Conservation (phyloP, 202 grass and related monocot genomes). For the Cymbopogon flexuosus region DNA sequence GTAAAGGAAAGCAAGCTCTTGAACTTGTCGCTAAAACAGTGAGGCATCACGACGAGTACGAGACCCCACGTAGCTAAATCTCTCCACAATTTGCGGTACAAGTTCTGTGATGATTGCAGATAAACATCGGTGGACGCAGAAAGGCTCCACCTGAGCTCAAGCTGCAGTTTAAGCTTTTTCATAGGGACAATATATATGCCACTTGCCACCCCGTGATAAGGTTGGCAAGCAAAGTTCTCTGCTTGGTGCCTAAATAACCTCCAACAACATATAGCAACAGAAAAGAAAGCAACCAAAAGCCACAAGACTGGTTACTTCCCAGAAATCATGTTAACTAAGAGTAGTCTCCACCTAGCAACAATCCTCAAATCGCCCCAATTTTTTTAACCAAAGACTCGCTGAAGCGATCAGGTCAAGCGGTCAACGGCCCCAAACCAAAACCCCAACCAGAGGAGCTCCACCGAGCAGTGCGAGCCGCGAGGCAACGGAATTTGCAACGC, state of each 20-base stretch:
- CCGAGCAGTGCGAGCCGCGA: not conserved
- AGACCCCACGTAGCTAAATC: not conserved
- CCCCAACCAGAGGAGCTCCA: not conserved
- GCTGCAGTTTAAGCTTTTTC: not conserved
- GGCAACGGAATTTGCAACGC: not conserved
- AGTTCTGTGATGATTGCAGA: not conserved
- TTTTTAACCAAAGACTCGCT: not conserved
- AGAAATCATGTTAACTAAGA: not conserved
- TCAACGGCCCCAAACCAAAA: constrained; percentile 28
- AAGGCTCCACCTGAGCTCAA: not conserved
- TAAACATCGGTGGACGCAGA: not conserved
- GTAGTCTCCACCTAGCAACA: not conserved
- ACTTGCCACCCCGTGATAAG: not conserved
- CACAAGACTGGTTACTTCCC: not conserved
- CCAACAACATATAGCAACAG: not conserved
- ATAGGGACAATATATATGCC: too few species aligned
- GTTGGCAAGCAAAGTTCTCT: not conserved
- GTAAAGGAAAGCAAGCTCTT: not conserved
- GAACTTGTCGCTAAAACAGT: not conserved
- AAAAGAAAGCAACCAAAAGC: constrained; percentile 13
- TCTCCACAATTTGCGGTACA: not conserved
- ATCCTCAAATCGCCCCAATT: not conserved
- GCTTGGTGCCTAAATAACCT: not conserved
- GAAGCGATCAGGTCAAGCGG: not conserved
- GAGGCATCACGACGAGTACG: not conserved